phyloP scores from a whole-genome alignment of 2,329 filamentous ascomycete species.

The Phyllosticta citriasiana region DNA sequence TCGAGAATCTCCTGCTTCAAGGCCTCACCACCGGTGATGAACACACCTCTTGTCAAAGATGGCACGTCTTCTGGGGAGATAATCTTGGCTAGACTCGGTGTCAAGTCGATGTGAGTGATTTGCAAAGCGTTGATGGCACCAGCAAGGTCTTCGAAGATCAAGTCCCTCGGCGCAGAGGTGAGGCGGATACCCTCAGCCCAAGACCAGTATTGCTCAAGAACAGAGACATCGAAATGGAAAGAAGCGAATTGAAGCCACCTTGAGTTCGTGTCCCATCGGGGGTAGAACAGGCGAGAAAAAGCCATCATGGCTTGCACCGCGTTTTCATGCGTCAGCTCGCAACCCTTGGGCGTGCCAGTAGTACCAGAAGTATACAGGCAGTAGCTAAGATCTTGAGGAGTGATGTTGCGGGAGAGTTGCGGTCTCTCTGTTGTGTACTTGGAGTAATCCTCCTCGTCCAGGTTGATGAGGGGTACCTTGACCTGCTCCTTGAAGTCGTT shows the following conservation, averaged over 20 bases:
- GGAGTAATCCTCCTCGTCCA: conserved; percentile 33
- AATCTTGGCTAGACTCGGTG: conserved; percentile 73
- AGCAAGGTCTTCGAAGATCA: conserved; percentile 76
- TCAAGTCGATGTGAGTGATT: conserved; percentile 88
- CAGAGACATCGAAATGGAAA: conserved; percentile 88
- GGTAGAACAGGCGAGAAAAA: conserved; percentile 67
- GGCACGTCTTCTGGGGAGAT: conserved; percentile 73
- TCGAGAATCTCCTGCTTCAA: conserved; percentile 84
- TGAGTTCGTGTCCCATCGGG: conserved; percentile 62
- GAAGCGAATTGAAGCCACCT: conserved; percentile 90
- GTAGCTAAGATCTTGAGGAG: conserved; percentile 57
- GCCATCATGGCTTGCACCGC: conserved; percentile 81
- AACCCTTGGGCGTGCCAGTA: conserved; percentile 78
- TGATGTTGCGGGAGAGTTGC: conserved; percentile 16
- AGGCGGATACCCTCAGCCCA: conserved; percentile 86
- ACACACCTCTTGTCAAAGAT: conserved; percentile 68
- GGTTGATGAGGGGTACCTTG: conserved; percentile 33
- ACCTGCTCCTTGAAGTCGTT: conserved; percentile 25
- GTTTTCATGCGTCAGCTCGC: conserved; percentile 80
- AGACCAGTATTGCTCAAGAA: conserved; percentile 90
- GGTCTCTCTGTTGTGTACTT: conserved; percentile 26
- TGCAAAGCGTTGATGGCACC: conserved; percentile 58
- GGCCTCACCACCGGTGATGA: conserved; percentile 86
- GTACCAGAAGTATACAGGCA: conserved; percentile 84
- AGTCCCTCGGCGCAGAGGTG: conserved; percentile 69